Base-by-base conservation (phyloP, 805 yeast species). In the Candida mattraensis region DNA sequence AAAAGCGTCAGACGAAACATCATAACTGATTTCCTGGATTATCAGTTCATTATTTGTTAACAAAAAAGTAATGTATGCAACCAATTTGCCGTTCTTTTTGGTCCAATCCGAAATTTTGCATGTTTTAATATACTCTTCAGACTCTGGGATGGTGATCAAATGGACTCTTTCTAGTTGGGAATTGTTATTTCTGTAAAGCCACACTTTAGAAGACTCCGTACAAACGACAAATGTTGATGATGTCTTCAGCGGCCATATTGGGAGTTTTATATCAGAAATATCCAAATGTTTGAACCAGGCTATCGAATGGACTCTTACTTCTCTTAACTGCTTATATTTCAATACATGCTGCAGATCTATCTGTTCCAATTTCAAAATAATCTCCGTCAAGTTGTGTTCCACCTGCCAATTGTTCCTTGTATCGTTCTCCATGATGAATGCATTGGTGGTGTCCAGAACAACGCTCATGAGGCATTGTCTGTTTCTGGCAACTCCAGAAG, bases 291-390 rank as follows among this genome's bases (percentile, higher is more conserved):
- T 30, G 14, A 41, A 33, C 51, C 57, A 49, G 10, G 35, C 51
- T 23, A 54, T 39, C 10, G 56, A 47, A 21, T 51, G 56, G n/a
- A 53, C 35, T 28, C 60, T 41, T 11, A 56, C 33, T 25, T 27
- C 24, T 24, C 32, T 25, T 12, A 54, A 23, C 24, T 47, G 39
- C 2, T 40, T 28, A n/a, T 19, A 32, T 6, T 26, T 37, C 13
- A 53, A 30, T 4, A 51, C 17, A 18, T 35, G 45, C 5, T 30
- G 19, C 14, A 40, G n/a, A 24, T 48, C 28, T 3, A 56, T 33
- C 9, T 41, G 17, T 16, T 48, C 50, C 10, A 32, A 13, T 10
- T 44, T 28, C 19, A 40, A 23, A 13, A 52, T 30, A 15, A 18
- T 16, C 5, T 42, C 39, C 5, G 35, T 26, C 4, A 56, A 18